A percentile compares a stretch with the other conserved stretches of the same genome.
Evolutionary conservation across 2,329 filamentous ascomycete species (phyloP).

Genomic region (Simplicillium aogashimaense): DNA sequence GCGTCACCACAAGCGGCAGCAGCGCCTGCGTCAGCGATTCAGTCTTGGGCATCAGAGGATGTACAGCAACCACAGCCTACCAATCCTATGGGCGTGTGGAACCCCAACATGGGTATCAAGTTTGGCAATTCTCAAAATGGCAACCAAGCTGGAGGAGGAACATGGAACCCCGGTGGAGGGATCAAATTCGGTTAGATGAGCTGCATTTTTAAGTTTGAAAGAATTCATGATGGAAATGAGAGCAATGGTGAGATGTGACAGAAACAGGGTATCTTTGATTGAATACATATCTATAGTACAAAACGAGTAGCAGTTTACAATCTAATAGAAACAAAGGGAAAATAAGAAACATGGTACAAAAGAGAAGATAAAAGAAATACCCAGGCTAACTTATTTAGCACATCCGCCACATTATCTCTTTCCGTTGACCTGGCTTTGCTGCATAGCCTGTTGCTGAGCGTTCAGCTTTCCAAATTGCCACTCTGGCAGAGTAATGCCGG

Average conservation of each 20-base stretch:
- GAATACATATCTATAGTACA: too few relatives aligned
- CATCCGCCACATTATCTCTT: too few relatives aligned
- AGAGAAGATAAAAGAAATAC: neutral
- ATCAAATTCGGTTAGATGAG: conserved; percentile 40
- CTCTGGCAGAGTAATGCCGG: conserved; percentile 67
- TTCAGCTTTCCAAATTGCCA: conserved; percentile 55
- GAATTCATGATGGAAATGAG: too few relatives aligned
- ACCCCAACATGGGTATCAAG: conserved; percentile 69
- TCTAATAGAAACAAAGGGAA: too few relatives aligned
- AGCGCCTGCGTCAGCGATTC: conserved; percentile 33
- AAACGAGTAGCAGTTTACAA: too few relatives aligned
- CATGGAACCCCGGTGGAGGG: conserved; percentile 50
- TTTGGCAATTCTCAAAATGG: conserved; percentile 35
- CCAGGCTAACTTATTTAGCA: neutral
- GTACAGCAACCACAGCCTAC: conserved; percentile 45
- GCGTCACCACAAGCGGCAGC: conserved; percentile 5
- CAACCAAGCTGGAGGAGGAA: conserved; percentile 23
- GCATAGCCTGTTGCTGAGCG: conserved; percentile 22
- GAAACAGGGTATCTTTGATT: too few relatives aligned
- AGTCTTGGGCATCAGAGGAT: conserved; percentile 46
- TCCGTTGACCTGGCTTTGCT: too few relatives aligned
- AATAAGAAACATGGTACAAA: neutral
- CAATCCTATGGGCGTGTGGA: conserved; percentile 44
- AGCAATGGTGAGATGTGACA: too few relatives aligned
- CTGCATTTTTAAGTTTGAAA: neutral